Conservation (phyloP, 805 yeast species). For the Hanseniaspora occidentalis region DNA sequence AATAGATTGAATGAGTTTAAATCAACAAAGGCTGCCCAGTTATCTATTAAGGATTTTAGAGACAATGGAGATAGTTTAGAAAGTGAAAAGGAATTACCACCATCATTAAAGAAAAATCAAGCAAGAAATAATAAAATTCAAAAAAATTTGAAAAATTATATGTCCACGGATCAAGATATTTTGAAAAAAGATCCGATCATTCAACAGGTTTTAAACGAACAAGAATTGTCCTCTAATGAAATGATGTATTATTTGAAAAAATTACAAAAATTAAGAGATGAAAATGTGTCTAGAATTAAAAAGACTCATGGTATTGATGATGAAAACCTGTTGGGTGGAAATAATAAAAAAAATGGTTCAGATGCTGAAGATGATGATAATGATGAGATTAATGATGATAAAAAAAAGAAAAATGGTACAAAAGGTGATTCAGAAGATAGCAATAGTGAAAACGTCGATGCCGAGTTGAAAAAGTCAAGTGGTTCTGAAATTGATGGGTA, state of each 20-base stretch:
- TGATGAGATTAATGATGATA: slow-evolving; percentile 8
- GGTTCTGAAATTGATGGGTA: slow-evolving; percentile 21
- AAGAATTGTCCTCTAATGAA: slow-evolving; percentile 34
- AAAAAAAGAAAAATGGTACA: slow-evolving; percentile 4
- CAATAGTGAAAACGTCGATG: slow-evolving; percentile 10
- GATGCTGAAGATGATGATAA: slow-evolving; percentile 6
- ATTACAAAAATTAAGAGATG: slow-evolving; percentile 21
- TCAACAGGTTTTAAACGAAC: slow-evolving; percentile 31
- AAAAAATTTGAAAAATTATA: slow-evolving; percentile 20
- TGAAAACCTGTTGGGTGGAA: slow-evolving; percentile 4
- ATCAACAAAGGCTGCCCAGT: slow-evolving; percentile 55
- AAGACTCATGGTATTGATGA: slow-evolving; percentile 23
- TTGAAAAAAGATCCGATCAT: slow-evolving; percentile 31
- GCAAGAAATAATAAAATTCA: slow-evolving; percentile 32
- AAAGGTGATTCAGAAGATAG: slow-evolving; percentile 6
- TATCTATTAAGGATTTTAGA: slow-evolving; percentile 69
- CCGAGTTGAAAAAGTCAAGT: not conserved
- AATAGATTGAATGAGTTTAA: slow-evolving; percentile 81
- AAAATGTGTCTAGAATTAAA: slow-evolving; percentile 16
- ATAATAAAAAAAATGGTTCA: slow-evolving; percentile 4
- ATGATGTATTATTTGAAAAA: slow-evolving; percentile 26
- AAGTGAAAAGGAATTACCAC: slow-evolving; percentile 51
- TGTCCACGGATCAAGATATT: slow-evolving; percentile 28
- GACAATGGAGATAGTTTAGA: slow-evolving; percentile 23
- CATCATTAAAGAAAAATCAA: slow-evolving; percentile 61